Evolutionary conservation across 331 rosid genomes (phyloP).

Genomic region (Quercus tomentella): DNA sequence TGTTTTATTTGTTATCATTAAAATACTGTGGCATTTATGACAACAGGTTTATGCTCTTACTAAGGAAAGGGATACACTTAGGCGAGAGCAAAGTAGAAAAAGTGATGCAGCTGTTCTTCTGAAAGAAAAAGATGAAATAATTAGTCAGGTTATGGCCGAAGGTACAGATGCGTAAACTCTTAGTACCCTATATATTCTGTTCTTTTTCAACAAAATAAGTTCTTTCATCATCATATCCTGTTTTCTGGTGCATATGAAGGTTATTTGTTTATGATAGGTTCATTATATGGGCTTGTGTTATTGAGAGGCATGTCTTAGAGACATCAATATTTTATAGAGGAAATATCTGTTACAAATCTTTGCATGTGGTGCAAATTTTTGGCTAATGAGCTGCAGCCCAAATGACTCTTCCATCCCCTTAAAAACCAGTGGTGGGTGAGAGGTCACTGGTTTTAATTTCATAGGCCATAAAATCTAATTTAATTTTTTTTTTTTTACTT

Average conservation of each 20-base stretch:
- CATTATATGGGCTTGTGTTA: background rate
- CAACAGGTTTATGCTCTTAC: conserved; percentile 92
- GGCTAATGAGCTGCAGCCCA: background rate
- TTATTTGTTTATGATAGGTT: background rate
- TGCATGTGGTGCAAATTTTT: background rate
- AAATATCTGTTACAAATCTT: background rate
- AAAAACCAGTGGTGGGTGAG: background rate
- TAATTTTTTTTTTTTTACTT: background rate
- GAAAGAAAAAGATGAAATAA: conserved; percentile 99
- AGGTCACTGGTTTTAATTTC: background rate
- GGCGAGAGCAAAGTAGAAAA: conserved; percentile 91
- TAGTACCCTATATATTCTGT: background rate
- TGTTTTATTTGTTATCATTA: background rate
- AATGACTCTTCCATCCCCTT: background rate
- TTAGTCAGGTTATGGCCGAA: conserved; percentile 99
- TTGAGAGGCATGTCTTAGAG: background rate
- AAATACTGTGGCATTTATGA: conserved; percentile 8
- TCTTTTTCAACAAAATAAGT: background rate
- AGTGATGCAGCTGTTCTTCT: conserved; percentile 96
- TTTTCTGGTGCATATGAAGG: background rate
- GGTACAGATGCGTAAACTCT: conserved; percentile 40
- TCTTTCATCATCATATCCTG: background rate
- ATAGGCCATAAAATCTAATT: background rate
- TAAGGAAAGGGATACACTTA: conserved; percentile 93
- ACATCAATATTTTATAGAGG: background rate